Conservation (phyloP, 2,329 filamentous ascomycete species). For the Penicillium sp. region DNA sequence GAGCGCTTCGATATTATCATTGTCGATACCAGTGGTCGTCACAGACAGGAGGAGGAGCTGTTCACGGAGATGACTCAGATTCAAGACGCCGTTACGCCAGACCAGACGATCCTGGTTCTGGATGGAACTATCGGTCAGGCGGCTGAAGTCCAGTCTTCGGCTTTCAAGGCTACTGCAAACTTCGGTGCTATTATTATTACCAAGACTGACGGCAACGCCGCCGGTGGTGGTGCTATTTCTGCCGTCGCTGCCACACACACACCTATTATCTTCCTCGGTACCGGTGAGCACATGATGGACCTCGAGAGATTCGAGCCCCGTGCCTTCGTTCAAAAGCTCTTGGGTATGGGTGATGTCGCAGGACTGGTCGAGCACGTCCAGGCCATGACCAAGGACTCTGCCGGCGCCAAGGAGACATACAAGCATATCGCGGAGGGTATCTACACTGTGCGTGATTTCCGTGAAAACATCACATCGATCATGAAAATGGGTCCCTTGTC, state of each 20-base stretch:
- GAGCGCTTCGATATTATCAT: constrained; percentile 98
- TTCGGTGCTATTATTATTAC: constrained; percentile 99
- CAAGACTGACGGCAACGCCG: constrained; percentile 94
- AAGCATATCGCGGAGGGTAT: constrained; percentile 98
- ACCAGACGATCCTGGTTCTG: constrained; percentile 98
- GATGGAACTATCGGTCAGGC: constrained; percentile 96
- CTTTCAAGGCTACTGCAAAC: constrained; percentile 95
- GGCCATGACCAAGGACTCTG: constrained; percentile 86
- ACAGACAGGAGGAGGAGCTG: constrained; percentile 90
- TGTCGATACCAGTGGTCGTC: constrained; percentile 92
- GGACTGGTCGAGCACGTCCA: constrained; percentile 96
- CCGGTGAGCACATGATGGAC: constrained; percentile 95
- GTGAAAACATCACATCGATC: constrained; percentile 94
- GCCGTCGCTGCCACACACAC: constrained; percentile 95
- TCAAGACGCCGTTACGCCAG: constrained; percentile 82
- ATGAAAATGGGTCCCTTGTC: constrained; percentile 99
- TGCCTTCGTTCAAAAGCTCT: constrained; percentile 87
- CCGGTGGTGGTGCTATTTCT: constrained; percentile 94
- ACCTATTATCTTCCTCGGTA: constrained; percentile 96
- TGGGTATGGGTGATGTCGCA: constrained; percentile 97
- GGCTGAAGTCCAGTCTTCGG: constrained; percentile 89
- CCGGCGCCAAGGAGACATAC: constrained; percentile 83
- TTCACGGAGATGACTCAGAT: constrained; percentile 99
- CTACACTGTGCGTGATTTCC: constrained; percentile 90
- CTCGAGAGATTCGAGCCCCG: constrained; percentile 90